Evolutionary conservation across 768 basidiomycete species (phyloP).

Genomic region (Tulasnella sp.): DNA sequence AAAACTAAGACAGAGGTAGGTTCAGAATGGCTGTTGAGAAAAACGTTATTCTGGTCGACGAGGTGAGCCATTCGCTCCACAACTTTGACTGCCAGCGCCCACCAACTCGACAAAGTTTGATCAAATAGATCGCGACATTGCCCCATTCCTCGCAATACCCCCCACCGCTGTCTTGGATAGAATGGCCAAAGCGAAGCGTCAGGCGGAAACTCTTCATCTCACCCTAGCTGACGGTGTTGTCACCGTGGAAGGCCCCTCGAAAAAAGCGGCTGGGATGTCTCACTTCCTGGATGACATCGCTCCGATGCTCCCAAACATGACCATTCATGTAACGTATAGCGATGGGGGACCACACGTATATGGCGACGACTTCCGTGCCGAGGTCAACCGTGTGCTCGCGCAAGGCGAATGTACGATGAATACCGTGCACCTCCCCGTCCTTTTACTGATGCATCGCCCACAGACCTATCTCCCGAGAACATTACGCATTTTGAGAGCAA

Average conservation of each 20-base stretch:
- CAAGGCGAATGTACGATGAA: conserved; percentile 8
- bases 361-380: conserved; percentile 12
- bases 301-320: conserved; percentile 14
- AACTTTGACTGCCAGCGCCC: neutral
- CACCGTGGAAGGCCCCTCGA: neutral
- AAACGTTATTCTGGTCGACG: conserved; percentile 40
- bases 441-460: neutral
- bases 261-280: neutral
- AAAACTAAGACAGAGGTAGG: neutral
- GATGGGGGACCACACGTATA: conserved; percentile 9
- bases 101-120: conserved; percentile 31
- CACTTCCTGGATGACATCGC: conserved; percentile 12
- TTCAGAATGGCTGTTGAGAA: conserved; percentile 25
- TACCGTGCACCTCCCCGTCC: neutral
- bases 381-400: neutral
- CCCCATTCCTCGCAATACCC: conserved; percentile 34
- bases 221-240: conserved; percentile 11
- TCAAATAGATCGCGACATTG: conserved; percentile 34
- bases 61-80: conserved; percentile 18
- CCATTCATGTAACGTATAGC: conserved; percentile 10
- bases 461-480: conserved; percentile 15
- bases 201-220: conserved; percentile 2
- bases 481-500: conserved; percentile 15
- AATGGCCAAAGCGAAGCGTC: conserved; percentile 12
- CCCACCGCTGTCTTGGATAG: conserved; percentile 21